Base-by-base conservation (phyloP, 1,284 basidiomycete genomes). In the Cryptococcus sp. region DNA sequence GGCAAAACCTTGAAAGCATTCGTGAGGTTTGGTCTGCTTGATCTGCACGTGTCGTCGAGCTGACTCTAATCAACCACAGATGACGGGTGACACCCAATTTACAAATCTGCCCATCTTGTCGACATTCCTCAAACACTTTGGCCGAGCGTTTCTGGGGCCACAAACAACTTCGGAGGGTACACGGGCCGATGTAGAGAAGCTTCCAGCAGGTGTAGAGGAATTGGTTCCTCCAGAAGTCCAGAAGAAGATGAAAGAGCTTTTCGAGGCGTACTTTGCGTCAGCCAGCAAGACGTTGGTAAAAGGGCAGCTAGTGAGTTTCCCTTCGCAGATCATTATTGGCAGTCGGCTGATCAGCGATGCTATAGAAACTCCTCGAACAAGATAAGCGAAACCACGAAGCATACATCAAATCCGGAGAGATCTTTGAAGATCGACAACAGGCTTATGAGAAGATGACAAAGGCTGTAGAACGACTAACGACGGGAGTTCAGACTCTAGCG, bases 381-480 rank as follows among this genome's bases (percentile, higher is more conserved):
- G 96, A 99, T 74, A 87, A 88, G 65, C 85, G 89, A 52, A 99
- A 99, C 68, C 94, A 97, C 71, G 95, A 99, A 80, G 96, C 95
- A 57, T 99, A 99, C 76, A 98, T 99, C 70, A 90, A 92, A 41
- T 97, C 93, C 0, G 95, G 95, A 23, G 94, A 99, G 79, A 97
- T 99, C 65, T 99, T 99, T 68, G 96, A 99, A 75, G 96, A 99
- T 78, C 87, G 96, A 19, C 93, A 98, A 75, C 93, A 99, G 77
- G 91, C 89, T 15, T 99, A 98, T 75, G 96, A 99, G 81, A 94
- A 93, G 80, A 94, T 97, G 89, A 92, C 93, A 15, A 93, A 91
- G 76, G 85, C 86, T 39, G 96, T 97, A 69, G 95, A 99, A 79
- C 91, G 93, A 60, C 80, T 97, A 17, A 84, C 93, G 47, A 82